Percentiles rank a stretch among this genome's conserved stretches.
Evolutionary conservation across 2,329 filamentous ascomycete species (phyloP).

Genomic region (Penicillium sp.): DNA sequence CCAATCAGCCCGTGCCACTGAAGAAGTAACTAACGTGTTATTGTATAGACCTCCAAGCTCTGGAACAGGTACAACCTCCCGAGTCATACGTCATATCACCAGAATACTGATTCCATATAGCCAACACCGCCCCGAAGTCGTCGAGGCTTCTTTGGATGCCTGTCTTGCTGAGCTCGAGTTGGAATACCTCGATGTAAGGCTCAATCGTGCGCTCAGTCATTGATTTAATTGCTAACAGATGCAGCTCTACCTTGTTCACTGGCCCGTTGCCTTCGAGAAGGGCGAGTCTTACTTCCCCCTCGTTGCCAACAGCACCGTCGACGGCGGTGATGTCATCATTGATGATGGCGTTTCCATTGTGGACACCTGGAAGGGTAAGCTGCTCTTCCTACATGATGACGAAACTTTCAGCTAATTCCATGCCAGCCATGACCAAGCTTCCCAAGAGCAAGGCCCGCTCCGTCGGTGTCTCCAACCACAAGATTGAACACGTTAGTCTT

Average conservation of each 20-base stretch:
- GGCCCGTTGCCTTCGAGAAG: slow-evolving; percentile 45
- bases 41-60: slow-evolving; percentile 57
- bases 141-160: slow-evolving; percentile 53
- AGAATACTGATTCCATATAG: slow-evolving; percentile 10
- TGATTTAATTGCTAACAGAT: slow-evolving; percentile 2
- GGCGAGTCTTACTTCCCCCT: slow-evolving; percentile 51
- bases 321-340: slow-evolving; percentile 46
- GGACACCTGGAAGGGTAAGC: slow-evolving; percentile 46
- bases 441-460: slow-evolving; percentile 45
- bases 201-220: not conserved
- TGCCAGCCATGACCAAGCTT: slow-evolving; percentile 45
- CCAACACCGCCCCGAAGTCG: slow-evolving; percentile 53
- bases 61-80: slow-evolving; percentile 51
- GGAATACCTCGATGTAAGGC: slow-evolving; percentile 56
- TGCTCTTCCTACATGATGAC: not conserved
- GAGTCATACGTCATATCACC: too few relatives aligned
- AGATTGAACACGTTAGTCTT: slow-evolving; percentile 35
- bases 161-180: slow-evolving; percentile 55
- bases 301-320: slow-evolving; percentile 36
- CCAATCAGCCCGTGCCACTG: not conserved
- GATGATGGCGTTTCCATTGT: slow-evolving; percentile 46
- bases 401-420: not conserved
- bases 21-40: not conserved
- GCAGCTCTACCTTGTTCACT: slow-evolving; percentile 49
- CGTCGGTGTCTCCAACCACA: slow-evolving; percentile 48